A percentile compares a stretch with the other conserved stretches of the same genome.
Evolutionary conservation across 2,329 filamentous ascomycete genomes (phyloP).

Genomic region (Rachicladosporium sp.): DNA sequence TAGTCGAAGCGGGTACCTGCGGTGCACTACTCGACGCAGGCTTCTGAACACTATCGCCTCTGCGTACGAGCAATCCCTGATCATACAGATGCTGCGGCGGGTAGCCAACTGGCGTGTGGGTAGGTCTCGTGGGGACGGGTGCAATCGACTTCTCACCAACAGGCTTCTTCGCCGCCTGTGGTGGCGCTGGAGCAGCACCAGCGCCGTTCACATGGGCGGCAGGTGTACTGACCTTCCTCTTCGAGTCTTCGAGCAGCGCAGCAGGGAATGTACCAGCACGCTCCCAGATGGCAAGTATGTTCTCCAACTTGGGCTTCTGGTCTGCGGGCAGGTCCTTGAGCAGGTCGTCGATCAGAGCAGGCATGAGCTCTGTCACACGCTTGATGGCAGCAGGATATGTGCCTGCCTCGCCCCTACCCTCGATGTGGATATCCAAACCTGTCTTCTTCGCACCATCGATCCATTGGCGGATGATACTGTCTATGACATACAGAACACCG

Average conservation of each 20-base stretch:
- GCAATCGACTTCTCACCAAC: conserved; percentile 19
- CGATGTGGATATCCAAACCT: conserved; percentile 55
- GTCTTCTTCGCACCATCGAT: conserved; percentile 84
- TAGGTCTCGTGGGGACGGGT: conserved; percentile 17
- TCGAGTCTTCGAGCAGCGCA: conserved; percentile 69
- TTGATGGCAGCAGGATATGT: conserved; percentile 91
- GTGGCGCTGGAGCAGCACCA: conserved; percentile 5
- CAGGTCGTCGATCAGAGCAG: conserved; percentile 90
- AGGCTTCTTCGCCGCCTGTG: conserved; percentile 8
- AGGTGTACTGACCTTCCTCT: conserved; percentile 42
- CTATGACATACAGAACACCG: conserved; percentile 98
- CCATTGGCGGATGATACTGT: conserved; percentile 98
- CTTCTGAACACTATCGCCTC: conserved; percentile 4
- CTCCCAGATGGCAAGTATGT: conserved; percentile 96
- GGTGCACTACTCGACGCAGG: conserved; percentile 3
- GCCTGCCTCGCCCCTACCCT: conserved; percentile 67
- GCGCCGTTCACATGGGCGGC: conserved; percentile 9
- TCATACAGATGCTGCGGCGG: conserved; percentile 20
- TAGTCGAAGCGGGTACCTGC: conserved; percentile 7
- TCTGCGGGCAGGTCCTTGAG: conserved; percentile 75
- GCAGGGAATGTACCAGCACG: conserved; percentile 82
- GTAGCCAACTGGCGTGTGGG: conserved; percentile 18
- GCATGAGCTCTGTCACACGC: conserved; percentile 90
- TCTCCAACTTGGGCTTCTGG: conserved; percentile 97
- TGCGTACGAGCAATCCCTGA: conserved; percentile 16